A percentile compares a stretch with the other conserved stretches of the same genome.
Conservation (phyloP, 2,329 filamentous ascomycete genomes). For the Phyllosticta capitalensis region DNA sequence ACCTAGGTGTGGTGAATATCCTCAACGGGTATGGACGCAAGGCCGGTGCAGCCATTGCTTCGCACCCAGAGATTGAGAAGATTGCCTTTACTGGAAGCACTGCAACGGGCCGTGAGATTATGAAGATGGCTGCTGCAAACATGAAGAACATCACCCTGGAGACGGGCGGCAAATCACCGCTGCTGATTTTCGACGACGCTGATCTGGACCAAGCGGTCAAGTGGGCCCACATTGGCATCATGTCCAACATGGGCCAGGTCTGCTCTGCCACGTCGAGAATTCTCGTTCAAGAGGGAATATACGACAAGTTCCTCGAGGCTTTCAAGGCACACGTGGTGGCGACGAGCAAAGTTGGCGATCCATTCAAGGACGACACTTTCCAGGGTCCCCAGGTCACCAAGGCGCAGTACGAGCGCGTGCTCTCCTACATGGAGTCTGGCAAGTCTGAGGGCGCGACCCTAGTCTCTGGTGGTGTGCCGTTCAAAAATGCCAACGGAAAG, state of each 20-base stretch:
- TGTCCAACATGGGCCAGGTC: constrained; percentile 47
- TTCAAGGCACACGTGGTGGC: constrained; percentile 37
- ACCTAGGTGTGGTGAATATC: constrained; percentile 47
- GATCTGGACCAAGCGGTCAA: constrained; percentile 34
- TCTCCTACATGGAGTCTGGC: constrained; percentile 47
- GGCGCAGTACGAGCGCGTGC: constrained; percentile 55
- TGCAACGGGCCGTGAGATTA: constrained; percentile 49
- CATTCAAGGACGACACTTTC: constrained; percentile 28
- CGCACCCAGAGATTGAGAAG: constrained; percentile 51
- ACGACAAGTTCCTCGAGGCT: constrained; percentile 44
- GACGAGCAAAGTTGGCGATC: constrained; percentile 30
- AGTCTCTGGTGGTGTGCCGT: constrained; percentile 39
- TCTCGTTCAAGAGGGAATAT: constrained; percentile 52
- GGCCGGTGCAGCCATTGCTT: constrained; percentile 50
- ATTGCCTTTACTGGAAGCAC: constrained; percentile 55
- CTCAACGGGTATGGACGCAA: constrained; percentile 47
- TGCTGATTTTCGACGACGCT: constrained; percentile 48
- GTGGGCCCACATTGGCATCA: constrained; percentile 34
- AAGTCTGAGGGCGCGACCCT: constrained; percentile 45
- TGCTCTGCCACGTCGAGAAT: constrained; percentile 40
- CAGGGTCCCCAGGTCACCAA: constrained; percentile 55
- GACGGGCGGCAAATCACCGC: constrained; percentile 53
- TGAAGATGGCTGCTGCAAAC: constrained; percentile 44
- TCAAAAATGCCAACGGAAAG: constrained; percentile 20
- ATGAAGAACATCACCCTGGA: constrained; percentile 53